Base-by-base conservation (phyloP, 306 rosid species). In the Boehmeria nivea region DNA sequence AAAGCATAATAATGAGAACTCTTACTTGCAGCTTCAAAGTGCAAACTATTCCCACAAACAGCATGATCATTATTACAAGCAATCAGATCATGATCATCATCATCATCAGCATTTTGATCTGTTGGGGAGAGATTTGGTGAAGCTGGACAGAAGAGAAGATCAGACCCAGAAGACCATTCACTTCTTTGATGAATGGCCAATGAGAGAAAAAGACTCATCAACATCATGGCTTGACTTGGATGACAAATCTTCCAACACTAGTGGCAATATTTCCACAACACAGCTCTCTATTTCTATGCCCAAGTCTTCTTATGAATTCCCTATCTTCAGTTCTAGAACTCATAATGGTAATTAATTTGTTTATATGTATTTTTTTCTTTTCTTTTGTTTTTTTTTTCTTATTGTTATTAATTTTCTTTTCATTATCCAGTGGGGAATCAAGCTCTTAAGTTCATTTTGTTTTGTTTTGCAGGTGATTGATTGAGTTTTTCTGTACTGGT, bases 121-220 rank as follows among this genome's bases (percentile, higher is more conserved):
- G 8, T 31, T 31, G 1, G 36, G 36, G 36, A 31, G 36, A n/a
- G n/a, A n/a, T n/a, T n/a, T n/a, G n/a, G n/a, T n/a, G 18, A 64
- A 57, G 34, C n/a, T 61, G 34, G 84, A 72, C 63, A 66, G 72
- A 51, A 43, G 78, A 65, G 80, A 84, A 56, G 95, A 81, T 40
- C 45, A 40, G 50, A 71, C 93, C 43, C 89, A 81, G 71, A 93
- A 78, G 65, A 93, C 93, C 18, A 59, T 93, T 67, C 96, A 81
- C 8, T 93, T 93, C 88, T 79, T 93, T 8, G 99, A 93, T 19
- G 99, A 93, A 63, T 85, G 95, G 83, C 96, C 99, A 3, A 83
- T 67, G 5, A 80, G 82, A 64, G 85, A 78, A 43, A 78, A 77
- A 67, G 76, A 66, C 42, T 72, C 46, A 3, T 42, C 87, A 3